These are phyloP conservation scores for Boletus rufocinnamomeus DNA, from an alignment of 768 basidiomycete genomes.

Conservation along the genomic window DNA sequence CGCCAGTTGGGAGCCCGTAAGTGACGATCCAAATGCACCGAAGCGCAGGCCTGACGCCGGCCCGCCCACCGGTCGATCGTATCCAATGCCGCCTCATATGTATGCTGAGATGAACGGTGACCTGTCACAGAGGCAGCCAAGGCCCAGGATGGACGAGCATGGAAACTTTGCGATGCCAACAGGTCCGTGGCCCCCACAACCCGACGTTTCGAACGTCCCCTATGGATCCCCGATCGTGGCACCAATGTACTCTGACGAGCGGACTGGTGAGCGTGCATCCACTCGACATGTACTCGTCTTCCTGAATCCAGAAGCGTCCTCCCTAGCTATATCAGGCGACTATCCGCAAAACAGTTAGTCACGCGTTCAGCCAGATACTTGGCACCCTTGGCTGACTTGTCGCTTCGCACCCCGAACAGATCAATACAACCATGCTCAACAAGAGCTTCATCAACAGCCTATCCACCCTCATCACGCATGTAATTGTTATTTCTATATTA, in stretches of 20 bases:
- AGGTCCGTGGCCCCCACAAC: conserved; percentile 36
- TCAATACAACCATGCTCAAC: conserved; percentile 36
- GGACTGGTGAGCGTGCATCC: conserved; percentile 46
- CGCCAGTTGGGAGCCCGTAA: conserved; percentile 55
- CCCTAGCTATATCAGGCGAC: conserved; percentile 45
- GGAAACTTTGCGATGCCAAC: conserved; percentile 32
- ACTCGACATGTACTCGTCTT: conserved; percentile 12
- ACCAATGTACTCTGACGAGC: conserved; percentile 58
- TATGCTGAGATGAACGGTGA: conserved; percentile 38
- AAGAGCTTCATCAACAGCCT: conserved; percentile 36
- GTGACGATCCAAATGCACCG: conserved; percentile 38
- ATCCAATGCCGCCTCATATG: conserved; percentile 36
- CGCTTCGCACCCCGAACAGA: conserved; percentile 20
- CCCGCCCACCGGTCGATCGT: conserved; percentile 36
- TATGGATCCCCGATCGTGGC: conserved; percentile 48
- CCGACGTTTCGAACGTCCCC: conserved; percentile 36
- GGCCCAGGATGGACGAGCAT: conserved; percentile 36
- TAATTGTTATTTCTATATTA: conserved; percentile 30
- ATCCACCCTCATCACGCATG: conserved; percentile 34
- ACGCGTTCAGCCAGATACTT: conserved; percentile 14
- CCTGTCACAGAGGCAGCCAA: conserved; percentile 29
- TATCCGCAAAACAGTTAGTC: conserved; percentile 46
- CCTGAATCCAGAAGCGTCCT: conserved; percentile 21
- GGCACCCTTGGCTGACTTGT: conserved; percentile 21
- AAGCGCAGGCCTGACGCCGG: conserved; percentile 39